Evolutionary conservation across 2,329 filamentous ascomycete species (phyloP).

Genomic region (Claviceps humidiphila): DNA sequence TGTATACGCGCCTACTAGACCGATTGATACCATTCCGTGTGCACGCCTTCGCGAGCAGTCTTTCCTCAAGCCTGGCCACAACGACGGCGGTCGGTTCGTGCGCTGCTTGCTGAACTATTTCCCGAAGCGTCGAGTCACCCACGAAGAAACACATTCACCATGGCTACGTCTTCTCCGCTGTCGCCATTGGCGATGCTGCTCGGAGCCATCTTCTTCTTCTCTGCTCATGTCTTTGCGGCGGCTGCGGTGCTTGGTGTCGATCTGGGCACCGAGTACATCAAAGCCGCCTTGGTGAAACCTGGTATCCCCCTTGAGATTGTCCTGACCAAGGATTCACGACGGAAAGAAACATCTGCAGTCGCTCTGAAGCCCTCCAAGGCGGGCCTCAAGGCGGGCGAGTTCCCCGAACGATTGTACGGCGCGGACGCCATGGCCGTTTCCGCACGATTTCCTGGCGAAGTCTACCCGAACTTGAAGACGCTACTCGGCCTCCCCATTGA

Average conservation of each 20-base stretch:
- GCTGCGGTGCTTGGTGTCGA: conserved; percentile 83
- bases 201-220: conserved; percentile 23
- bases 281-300: conserved; percentile 89
- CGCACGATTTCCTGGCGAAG: conserved; percentile 79
- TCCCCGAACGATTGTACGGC: conserved; percentile 84
- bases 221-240: conserved; percentile 35
- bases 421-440: conserved; percentile 80
- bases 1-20: neutral
- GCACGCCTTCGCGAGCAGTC: neutral
- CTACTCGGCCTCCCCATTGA: conserved; percentile 63
- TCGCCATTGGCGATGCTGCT: conserved; percentile 26
- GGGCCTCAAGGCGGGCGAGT: conserved; percentile 49
- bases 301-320: conserved; percentile 96
- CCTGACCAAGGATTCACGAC: conserved; percentile 91
- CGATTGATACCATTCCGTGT: neutral
- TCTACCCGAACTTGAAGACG: conserved; percentile 87
- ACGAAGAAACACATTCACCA: neutral
- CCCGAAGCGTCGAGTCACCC: conserved; percentile 1
- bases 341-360: conserved; percentile 84
- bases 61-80: neutral
- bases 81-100: neutral
- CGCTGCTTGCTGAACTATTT: neutral
- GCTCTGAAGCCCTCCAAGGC: conserved; percentile 79
- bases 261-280: conserved; percentile 92
- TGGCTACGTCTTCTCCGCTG: conserved; percentile 21